Evolutionary conservation across 2,329 filamentous ascomycete species (phyloP), one percentile per base, ranked within the genome.

Genomic region (Metarhizium rileyi): DNA sequence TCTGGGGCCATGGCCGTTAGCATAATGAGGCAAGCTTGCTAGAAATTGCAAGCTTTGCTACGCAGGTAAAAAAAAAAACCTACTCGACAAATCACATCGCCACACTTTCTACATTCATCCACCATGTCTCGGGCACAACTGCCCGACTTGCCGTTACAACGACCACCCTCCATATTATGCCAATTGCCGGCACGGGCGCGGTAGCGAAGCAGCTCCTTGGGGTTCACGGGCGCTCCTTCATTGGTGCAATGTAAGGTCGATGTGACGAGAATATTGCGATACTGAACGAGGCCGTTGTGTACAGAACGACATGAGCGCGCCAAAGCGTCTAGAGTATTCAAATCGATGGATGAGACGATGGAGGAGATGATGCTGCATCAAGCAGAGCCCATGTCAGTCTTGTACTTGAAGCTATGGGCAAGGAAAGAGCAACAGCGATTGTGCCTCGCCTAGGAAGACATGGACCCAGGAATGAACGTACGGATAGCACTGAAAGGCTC

Each of bases 101-200:
- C 78, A 64, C 91, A 97, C 54, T 83, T 78, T 49, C 88, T 80
- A 66, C 91, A 96, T 57, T 86, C 84, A 40, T 76, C 79, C 5
- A 97, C 91, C 79, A 95, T 79, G 65, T 96, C 91, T 53, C 88
- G 77, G 22, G 91, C 91, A 63, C 91, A 97, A 58, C 77, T 76
- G 5, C 86, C 83, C 26, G 86, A 75, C 66, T 88, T 91, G 47
- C 85, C 84, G 54, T 74, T 70, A 57, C 71, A 73, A 49, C 80
- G 68, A 41, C 70, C 69, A 49, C 79, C 73, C 52, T 80, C 72
- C 70, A 81, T 77, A 58, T 80, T 80, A 60, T 73, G 76, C 76
- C 75, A 80, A 62, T 78, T 77, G 33, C 72, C 70, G 28, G 77
- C 76, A 49, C 77, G 71, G 42, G 78, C 66, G 26, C 79, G 74